These are phyloP conservation scores for Starmerella geochares DNA, from an alignment of 805 yeast species.

Conservation along the genomic window DNA sequence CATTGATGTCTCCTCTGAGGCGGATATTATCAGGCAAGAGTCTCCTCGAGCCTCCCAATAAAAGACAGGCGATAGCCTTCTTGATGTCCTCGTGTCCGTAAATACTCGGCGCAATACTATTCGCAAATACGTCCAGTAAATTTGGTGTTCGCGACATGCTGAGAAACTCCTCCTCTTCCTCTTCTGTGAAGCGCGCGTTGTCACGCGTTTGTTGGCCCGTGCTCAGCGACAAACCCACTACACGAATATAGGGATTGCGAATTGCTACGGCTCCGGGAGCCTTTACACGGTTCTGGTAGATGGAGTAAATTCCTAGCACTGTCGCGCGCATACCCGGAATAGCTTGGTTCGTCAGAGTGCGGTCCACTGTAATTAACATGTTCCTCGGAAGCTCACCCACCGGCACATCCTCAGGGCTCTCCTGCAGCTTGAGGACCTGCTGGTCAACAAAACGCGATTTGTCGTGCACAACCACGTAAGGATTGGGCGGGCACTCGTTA, in stretches of 20 bases:
- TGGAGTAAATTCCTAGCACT: constrained; percentile 83
- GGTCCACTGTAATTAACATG: constrained; percentile 72
- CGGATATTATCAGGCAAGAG: constrained; percentile 91
- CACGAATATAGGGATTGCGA: constrained; percentile 81
- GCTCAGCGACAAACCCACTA: constrained; percentile 77
- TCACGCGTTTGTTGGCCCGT: constrained; percentile 60
- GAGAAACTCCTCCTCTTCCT: constrained; percentile 86
- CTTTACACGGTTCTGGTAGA: constrained; percentile 60
- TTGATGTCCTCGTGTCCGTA: constrained; percentile 90
- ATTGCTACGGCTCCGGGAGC: constrained; percentile 63
- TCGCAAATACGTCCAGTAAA: constrained; percentile 72
- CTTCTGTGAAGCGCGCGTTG: constrained; percentile 62
- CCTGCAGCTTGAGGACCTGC: constrained; percentile 86
- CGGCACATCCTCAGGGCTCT: constrained; percentile 97
- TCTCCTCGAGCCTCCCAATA: constrained; percentile 92
- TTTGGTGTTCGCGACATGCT: constrained; percentile 72
- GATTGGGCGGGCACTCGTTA: constrained; percentile 77
- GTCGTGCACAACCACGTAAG: constrained; percentile 87
- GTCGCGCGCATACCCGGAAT: constrained; percentile 95
- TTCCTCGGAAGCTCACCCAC: constrained; percentile 99
- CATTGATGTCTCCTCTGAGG: constrained; percentile 93
- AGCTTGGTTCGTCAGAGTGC: constrained; percentile 78
- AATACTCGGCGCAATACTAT: constrained; percentile 91
- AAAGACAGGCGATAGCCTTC: constrained; percentile 80
- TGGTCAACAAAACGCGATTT: constrained; percentile 90